These are phyloP conservation scores for Kurtzmaniella natalensis DNA, from an alignment of 1,139 yeast genomes.

Conservation along the genomic window DNA sequence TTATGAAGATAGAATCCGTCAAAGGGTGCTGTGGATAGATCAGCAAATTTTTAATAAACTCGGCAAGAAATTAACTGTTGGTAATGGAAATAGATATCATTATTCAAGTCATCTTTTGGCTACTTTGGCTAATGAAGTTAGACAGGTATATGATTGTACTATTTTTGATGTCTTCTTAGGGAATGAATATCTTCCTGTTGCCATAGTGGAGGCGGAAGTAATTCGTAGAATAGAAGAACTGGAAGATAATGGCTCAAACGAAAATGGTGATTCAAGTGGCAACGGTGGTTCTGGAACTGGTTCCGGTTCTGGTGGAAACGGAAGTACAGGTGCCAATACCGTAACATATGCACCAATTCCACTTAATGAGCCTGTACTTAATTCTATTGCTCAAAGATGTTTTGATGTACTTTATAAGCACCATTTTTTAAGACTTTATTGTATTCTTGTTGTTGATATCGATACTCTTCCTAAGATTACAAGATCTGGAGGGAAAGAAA, in stretches of 20 bases:
- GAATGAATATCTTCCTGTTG: constrained; percentile 80
- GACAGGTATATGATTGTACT: constrained; percentile 83
- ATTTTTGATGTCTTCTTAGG: constrained; percentile 86
- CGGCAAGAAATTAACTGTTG: constrained; percentile 29
- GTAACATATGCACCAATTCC: constrained; percentile 30
- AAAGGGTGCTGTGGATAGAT: constrained; percentile 62
- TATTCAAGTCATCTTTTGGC: constrained; percentile 81
- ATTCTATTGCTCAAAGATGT: constrained; percentile 71
- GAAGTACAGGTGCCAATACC: constrained; percentile 11
- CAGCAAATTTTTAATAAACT: constrained; percentile 34
- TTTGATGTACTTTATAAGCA: constrained; percentile 64
- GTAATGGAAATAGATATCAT: constrained; percentile 55
- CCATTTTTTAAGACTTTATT: constrained; percentile 75
- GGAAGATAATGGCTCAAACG: constrained; percentile 6
- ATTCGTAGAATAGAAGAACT: constrained; percentile 40
- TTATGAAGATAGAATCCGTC: constrained; percentile 88
- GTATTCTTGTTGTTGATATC: constrained; percentile 77
- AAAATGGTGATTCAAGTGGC: constrained; percentile 16
- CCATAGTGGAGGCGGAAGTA: constrained; percentile 80
- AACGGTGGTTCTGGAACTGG: constrained; percentile 12
- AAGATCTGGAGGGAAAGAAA: constrained; percentile 82
- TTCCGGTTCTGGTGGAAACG: constrained; percentile 8
- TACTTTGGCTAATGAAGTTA: constrained; percentile 77
- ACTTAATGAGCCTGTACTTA: constrained; percentile 55
- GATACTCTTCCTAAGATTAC: constrained; percentile 80